Conservation (phyloP, 495 filamentous ascomycete species). For the Penicillium ucsense region DNA sequence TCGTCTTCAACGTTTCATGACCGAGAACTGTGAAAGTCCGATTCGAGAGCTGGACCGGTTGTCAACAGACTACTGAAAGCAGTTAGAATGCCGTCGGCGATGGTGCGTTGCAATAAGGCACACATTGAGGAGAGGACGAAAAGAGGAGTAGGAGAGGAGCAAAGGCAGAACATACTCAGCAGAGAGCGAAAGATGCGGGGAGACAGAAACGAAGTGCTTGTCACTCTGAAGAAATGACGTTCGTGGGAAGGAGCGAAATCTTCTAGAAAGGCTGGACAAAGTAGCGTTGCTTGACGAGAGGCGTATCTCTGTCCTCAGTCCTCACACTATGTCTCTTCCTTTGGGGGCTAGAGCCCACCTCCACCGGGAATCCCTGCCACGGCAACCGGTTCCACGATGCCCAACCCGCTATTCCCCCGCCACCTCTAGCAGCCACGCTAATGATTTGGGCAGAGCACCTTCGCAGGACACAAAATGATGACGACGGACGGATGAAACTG, state of each 20-base stretch:
- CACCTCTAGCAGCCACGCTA: not conserved
- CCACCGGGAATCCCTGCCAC: slow-evolving; percentile 29
- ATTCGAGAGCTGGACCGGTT: slow-evolving; percentile 9
- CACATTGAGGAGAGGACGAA: not conserved
- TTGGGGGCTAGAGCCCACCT: slow-evolving; percentile 11
- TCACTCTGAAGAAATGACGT: not conserved
- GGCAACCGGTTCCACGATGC: slow-evolving; percentile 24
- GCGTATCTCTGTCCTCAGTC: not conserved
- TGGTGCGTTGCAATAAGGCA: not conserved
- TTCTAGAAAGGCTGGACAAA: slow-evolving; percentile 9
- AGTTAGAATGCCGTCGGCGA: slow-evolving; percentile 15
- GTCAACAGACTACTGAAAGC: slow-evolving; percentile 36
- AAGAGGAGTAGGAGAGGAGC: too few species aligned
- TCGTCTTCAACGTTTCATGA: slow-evolving; percentile 4
- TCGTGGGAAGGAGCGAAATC: not conserved
- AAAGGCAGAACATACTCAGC: too few species aligned
- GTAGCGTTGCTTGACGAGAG: slow-evolving; percentile 2
- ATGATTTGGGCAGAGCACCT: not conserved
- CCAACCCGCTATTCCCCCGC: slow-evolving; percentile 9
- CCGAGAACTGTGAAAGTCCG: slow-evolving; percentile 2
- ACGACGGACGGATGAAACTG: too few species aligned
- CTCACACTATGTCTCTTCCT: not conserved
- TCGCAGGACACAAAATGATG: too few species aligned
- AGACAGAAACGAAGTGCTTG: too few species aligned
- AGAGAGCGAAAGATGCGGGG: too few species aligned